Evolutionary conservation across 2,329 filamentous ascomycete species (phyloP), one percentile per base, ranked within the genome.

Genomic region (Coniochaeta pulveracea): DNA sequence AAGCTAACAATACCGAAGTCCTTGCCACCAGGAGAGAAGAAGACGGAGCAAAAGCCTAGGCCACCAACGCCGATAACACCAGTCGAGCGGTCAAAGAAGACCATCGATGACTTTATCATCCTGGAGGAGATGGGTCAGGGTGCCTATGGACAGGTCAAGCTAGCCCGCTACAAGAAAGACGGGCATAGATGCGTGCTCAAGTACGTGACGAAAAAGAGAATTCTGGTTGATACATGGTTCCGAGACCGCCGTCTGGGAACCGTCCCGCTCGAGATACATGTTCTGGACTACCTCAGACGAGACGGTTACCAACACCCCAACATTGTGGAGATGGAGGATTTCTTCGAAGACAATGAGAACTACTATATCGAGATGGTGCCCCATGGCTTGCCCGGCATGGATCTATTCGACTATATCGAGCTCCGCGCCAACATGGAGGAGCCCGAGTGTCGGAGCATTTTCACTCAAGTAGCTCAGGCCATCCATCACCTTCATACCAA

Each of bases 321-420:
- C 45, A 80, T 82, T 44, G 73, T 82, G 11, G 76, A 81, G 53
- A 81, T 82, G 76, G 68, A 76, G 38, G 74, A 76, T 40, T 82
- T 82, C 51, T 81, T 82, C 44, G 77, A 82, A 53, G 85, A 93
- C 44, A 78, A 85, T 42, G 66, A 78, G 47, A 96, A 98, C 51
- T 98, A 98, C 60, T 98, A 98, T 57, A 98, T 98, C 46, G 91
- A 96, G 55, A 98, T 96, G 85, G 70, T 83, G 10, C 91, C 91
- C 0, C 91, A 96, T 48, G 91, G 91, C 2, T 66, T 95, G 23
- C 91, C 91, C 0, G 91, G 91, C 10, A 96, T 98, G 88, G 91
- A 98, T 55, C 69, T 98, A 2, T 98, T 98, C 50, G 91, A 98
- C 58, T 98, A 98, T 55, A 98, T 98, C 44, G 91, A 98, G 56